These are phyloP conservation scores for Hibiscus tridactylites DNA, from an alignment of 345 rosid genomes.

Conservation along the genomic window DNA sequence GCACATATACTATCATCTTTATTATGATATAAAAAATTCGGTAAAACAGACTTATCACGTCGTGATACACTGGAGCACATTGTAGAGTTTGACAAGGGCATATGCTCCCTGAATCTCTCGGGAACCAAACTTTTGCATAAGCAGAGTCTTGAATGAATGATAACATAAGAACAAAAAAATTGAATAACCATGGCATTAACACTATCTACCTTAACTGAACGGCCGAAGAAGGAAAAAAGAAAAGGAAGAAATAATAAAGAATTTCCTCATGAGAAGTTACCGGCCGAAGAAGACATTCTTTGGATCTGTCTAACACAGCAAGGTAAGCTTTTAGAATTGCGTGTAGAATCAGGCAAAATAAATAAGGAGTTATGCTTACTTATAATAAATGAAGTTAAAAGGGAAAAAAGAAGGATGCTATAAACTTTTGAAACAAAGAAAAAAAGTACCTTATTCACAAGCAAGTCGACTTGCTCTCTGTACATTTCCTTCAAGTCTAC, in stretches of 20 bases:
- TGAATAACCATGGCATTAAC: slow-evolving; percentile 4
- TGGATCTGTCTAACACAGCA: slow-evolving; percentile 43
- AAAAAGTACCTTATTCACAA: slow-evolving; percentile 80
- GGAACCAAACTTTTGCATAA: not conserved
- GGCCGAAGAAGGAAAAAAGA: not conserved
- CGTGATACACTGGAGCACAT: not conserved
- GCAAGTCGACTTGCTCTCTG: slow-evolving; percentile 78
- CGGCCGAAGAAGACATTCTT: slow-evolving; percentile 33
- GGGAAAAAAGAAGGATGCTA: not conserved
- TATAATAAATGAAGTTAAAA: not conserved
- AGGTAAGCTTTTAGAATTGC: not conserved
- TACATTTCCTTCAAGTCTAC: slow-evolving; percentile 41
- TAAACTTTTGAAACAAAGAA: not conserved
- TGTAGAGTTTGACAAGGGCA: no score
- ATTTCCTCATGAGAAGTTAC: slow-evolving; percentile 5
- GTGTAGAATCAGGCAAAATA: not conserved
- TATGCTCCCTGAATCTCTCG: no score
- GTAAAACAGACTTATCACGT: not conserved
- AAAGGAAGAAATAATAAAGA: not conserved
- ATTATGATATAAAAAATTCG: not conserved
- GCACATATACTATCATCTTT: not conserved
- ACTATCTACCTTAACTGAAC: not conserved
- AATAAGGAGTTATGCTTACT: not conserved
- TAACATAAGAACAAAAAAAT: not conserved
- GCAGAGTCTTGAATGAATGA: not conserved